These are phyloP conservation scores for Arthrobotrys megalospora DNA, from an alignment of 2,329 filamentous ascomycete genomes.

Conservation along the genomic window DNA sequence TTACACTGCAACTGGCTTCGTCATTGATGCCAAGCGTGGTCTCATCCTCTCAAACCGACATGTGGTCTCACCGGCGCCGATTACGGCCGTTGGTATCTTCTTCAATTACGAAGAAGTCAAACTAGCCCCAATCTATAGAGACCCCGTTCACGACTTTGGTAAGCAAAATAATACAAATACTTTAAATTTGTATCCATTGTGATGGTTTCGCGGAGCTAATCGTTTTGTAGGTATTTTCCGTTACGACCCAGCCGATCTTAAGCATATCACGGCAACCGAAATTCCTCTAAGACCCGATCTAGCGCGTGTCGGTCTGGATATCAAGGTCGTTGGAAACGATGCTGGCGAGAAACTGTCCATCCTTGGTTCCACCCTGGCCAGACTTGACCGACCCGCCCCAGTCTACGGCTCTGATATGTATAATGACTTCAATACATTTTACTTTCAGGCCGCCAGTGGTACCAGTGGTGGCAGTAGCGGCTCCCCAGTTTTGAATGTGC, in stretches of 20 bases:
- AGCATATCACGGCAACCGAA: constrained; percentile 64
- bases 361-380: constrained; percentile 64
- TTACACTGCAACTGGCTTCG: constrained; percentile 65
- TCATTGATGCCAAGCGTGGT: constrained; percentile 64
- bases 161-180: constrained; percentile 14
- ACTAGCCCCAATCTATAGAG: constrained; percentile 64
- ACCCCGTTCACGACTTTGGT: constrained; percentile 65
- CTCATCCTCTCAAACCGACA: constrained; percentile 65
- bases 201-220: neutral
- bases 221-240: constrained; percentile 62
- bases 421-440: constrained; percentile 65
- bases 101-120: constrained; percentile 65
- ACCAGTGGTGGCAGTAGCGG: constrained; percentile 65
- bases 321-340: constrained; percentile 65
- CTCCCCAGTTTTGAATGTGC: constrained; percentile 64
- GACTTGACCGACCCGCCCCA: constrained; percentile 64
- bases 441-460: constrained; percentile 65
- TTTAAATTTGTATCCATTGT: neutral
- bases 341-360: constrained; percentile 65
- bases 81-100: constrained; percentile 65
- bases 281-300: constrained; percentile 64
- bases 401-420: constrained; percentile 64
- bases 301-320: constrained; percentile 64
- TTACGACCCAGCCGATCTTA: constrained; percentile 64
- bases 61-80: constrained; percentile 64